phyloP scores from a whole-genome alignment of 192 early-diverging fungal genomes.

The Mortierella claussenii region DNA sequence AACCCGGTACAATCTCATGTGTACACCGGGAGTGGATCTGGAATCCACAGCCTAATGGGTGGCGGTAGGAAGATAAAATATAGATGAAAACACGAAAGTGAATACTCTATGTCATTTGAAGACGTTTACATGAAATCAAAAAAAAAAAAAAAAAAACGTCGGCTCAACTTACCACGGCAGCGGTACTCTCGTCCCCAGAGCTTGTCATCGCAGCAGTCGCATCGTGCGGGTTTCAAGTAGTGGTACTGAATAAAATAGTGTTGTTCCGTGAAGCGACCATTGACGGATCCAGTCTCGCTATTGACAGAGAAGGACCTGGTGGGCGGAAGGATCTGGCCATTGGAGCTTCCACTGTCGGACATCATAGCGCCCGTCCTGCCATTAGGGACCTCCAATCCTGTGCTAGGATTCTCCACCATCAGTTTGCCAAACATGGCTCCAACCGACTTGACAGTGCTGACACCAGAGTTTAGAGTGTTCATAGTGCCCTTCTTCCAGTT shows the following conservation, averaged over 20 bases:
- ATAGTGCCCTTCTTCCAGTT: slow-evolving; percentile 61
- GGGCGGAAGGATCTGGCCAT: slow-evolving; percentile 44
- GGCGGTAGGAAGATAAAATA: not conserved
- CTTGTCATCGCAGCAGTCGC: slow-evolving; percentile 67
- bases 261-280: slow-evolving; percentile 28
- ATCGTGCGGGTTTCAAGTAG: slow-evolving; percentile 58
- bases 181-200: slow-evolving; percentile 65
- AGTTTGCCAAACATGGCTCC: slow-evolving; percentile 52
- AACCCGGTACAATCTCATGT: slow-evolving; percentile 18
- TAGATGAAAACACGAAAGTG: slow-evolving; percentile 1
- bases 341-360: slow-evolving; percentile 36
- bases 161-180: slow-evolving; percentile 59
- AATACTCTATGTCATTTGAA: no score
- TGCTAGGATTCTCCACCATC: slow-evolving; percentile 17
- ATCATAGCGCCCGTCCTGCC: not conserved
- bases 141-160: no score
- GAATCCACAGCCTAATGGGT: slow-evolving; percentile 56
- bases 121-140: no score
- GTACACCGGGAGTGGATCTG: slow-evolving; percentile 59
- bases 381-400: slow-evolving; percentile 11
- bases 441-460: slow-evolving; percentile 44
- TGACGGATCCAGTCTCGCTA: slow-evolving; percentile 39
- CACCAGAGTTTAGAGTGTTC: slow-evolving; percentile 40
- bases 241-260: slow-evolving; percentile 48
- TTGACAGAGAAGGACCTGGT: slow-evolving; percentile 25